Conservation (phyloP, 306 rosid species). For the Sechiopsis laciniata region DNA sequence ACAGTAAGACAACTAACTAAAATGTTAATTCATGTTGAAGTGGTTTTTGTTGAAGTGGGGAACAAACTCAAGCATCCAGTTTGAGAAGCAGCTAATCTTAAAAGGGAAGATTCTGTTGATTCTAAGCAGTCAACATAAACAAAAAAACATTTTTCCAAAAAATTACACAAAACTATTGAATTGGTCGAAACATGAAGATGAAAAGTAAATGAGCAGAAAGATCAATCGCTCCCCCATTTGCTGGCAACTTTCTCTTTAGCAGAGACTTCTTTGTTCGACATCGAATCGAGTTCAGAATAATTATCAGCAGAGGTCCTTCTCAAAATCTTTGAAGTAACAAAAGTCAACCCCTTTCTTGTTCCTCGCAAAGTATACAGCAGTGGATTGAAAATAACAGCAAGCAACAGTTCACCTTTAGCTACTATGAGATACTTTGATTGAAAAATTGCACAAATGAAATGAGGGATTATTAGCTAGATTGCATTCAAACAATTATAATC, state of each 20-base stretch:
- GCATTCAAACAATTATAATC: neutral
- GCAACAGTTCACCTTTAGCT: constrained; percentile 73
- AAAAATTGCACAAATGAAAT: neutral
- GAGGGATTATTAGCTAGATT: neutral
- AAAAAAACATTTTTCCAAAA: too few species aligned
- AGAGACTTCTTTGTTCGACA: constrained; percentile 46
- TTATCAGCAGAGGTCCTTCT: constrained; percentile 34
- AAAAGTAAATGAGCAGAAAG: constrained; percentile 29
- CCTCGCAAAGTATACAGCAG: constrained; percentile 71
- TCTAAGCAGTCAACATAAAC: neutral
- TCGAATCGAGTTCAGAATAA: constrained; percentile 30
- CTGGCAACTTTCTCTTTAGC: constrained; percentile 72
- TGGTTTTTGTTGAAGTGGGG: neutral
- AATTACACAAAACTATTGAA: neutral
- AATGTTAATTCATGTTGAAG: too few species aligned
- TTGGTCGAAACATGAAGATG: constrained; percentile 8
- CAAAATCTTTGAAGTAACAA: constrained; percentile 45
- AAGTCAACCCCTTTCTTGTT: constrained; percentile 62
- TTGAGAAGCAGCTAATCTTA: constrained; percentile 5
- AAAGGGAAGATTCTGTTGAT: neutral
- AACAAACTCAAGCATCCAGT: neutral
- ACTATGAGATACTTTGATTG: constrained; percentile 63
- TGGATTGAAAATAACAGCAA: constrained; percentile 75
- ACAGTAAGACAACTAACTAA: too few species aligned
- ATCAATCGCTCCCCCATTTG: constrained; percentile 67